phyloP scores from a whole-genome alignment of 73 alveolate species.

The Tetrahymena thermophila region DNA sequence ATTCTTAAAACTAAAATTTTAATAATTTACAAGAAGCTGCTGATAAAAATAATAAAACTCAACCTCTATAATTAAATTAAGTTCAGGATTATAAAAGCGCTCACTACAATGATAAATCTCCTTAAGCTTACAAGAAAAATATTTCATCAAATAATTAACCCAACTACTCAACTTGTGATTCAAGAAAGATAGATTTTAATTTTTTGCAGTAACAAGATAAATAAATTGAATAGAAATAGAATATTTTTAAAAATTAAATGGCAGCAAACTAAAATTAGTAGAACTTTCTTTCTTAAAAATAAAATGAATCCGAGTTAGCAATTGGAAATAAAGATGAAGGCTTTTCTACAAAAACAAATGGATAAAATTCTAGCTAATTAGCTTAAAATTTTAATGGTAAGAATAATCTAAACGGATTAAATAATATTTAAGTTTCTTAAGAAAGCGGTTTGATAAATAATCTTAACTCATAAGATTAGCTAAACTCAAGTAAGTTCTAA shows the following conservation, averaged over 20 bases:
- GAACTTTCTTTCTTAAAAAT: background rate
- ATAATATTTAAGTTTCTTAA: background rate
- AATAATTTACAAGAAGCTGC: background rate
- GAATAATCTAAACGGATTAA: background rate
- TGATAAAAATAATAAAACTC: background rate
- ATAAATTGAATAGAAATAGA: background rate
- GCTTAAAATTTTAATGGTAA: background rate
- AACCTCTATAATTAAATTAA: background rate
- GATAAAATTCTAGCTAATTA: background rate
- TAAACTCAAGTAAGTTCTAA: background rate
- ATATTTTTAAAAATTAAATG: background rate
- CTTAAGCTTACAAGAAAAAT: background rate
- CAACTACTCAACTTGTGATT: background rate
- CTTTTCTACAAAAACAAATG: background rate
- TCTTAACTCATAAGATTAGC: background rate
- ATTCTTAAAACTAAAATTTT: background rate
- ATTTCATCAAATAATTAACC: background rate
- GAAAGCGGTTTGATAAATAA: background rate
- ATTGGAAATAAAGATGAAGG: background rate
- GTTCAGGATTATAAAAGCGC: background rate
- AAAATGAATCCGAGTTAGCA: background rate
- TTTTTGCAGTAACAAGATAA: too few relatives aligned
- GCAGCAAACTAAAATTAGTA: background rate
- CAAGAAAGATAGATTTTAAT: background rate
- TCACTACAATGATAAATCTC: background rate